phyloP scores from a whole-genome alignment of 352 stramenopile genomes.

The Phytophthora brassicae region DNA sequence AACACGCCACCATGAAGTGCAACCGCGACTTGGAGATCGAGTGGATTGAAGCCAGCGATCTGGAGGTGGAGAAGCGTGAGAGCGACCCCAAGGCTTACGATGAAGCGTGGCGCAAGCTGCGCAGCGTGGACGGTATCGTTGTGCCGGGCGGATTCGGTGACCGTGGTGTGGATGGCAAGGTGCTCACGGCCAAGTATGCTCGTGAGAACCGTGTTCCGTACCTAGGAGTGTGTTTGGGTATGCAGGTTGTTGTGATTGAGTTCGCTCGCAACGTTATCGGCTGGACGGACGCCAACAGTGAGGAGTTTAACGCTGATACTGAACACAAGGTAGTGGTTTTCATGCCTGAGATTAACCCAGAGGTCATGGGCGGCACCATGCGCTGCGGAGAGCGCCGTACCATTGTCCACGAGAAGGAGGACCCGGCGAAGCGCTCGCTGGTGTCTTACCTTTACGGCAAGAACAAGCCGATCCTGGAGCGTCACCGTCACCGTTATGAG shows the following conservation, averaged over 20 bases:
- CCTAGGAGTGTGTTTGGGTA: slow-evolving; percentile 98
- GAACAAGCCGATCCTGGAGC: slow-evolving; percentile 91
- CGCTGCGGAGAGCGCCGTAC: slow-evolving; percentile 96
- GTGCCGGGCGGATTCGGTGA: slow-evolving; percentile 98
- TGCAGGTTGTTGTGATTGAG: slow-evolving; percentile 95
- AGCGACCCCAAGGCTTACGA: slow-evolving; percentile 73
- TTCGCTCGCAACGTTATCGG: slow-evolving; percentile 95
- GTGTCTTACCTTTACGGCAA: slow-evolving; percentile 92
- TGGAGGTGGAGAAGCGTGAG: slow-evolving; percentile 89
- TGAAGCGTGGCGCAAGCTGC: slow-evolving; percentile 93
- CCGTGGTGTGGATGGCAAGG: slow-evolving; percentile 98
- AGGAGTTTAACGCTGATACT: slow-evolving; percentile 92
- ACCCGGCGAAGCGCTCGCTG: slow-evolving; percentile 83
- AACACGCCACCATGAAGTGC: slow-evolving; percentile 95
- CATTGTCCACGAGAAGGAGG: slow-evolving; percentile 88
- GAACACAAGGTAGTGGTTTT: slow-evolving; percentile 98
- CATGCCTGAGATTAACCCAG: slow-evolving; percentile 99
- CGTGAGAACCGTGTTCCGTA: slow-evolving; percentile 96
- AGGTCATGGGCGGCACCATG: slow-evolving; percentile 99
- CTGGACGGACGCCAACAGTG: slow-evolving; percentile 93
- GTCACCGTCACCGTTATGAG: slow-evolving; percentile 99
- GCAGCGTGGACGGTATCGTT: slow-evolving; percentile 93
- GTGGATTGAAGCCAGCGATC: slow-evolving; percentile 97
- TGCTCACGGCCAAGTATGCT: slow-evolving; percentile 95
- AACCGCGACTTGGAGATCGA: slow-evolving; percentile 93